These are phyloP conservation scores for Gnomoniopsis sp. DNA, from an alignment of 2,329 filamentous ascomycete genomes.

Conservation along the genomic window DNA sequence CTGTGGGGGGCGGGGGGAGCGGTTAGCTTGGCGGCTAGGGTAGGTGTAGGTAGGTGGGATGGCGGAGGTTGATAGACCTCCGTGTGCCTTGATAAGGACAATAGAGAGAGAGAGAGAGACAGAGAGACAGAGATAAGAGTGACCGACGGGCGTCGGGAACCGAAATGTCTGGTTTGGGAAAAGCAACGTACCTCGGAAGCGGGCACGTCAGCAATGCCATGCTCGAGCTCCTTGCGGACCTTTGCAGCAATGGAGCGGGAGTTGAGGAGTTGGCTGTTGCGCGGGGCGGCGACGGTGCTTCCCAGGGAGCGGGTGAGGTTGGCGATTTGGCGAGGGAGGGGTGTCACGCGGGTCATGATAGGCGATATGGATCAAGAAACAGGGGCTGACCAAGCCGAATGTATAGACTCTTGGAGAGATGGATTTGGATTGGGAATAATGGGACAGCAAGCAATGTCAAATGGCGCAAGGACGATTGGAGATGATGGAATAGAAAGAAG, in stretches of 20 bases:
- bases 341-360: constrained; percentile 48
- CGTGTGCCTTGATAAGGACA: background rate
- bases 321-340: constrained; percentile 34
- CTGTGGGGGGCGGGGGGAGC: constrained; percentile 25
- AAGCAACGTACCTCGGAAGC: constrained; percentile 16
- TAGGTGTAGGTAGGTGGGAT: background rate
- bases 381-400: background rate
- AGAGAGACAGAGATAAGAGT: no score
- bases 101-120: no score
- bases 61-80: background rate
- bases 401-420: background rate
- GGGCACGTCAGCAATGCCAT: constrained; percentile 18
- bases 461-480: background rate
- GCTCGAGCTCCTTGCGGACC: constrained; percentile 47
- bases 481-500: constrained; percentile 1
- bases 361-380: background rate
- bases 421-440: background rate
- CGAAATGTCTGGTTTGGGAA: background rate
- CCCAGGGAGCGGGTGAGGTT: constrained; percentile 46
- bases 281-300: constrained; percentile 36
- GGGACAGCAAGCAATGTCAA: background rate
- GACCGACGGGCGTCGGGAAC: no score
- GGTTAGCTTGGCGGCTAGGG: constrained; percentile 15
- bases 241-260: constrained; percentile 34
- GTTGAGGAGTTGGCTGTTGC: constrained; percentile 32